Evolutionary conservation across 2,329 filamentous ascomycete genomes (phyloP).

Genomic region (Xylariaceae sp.): DNA sequence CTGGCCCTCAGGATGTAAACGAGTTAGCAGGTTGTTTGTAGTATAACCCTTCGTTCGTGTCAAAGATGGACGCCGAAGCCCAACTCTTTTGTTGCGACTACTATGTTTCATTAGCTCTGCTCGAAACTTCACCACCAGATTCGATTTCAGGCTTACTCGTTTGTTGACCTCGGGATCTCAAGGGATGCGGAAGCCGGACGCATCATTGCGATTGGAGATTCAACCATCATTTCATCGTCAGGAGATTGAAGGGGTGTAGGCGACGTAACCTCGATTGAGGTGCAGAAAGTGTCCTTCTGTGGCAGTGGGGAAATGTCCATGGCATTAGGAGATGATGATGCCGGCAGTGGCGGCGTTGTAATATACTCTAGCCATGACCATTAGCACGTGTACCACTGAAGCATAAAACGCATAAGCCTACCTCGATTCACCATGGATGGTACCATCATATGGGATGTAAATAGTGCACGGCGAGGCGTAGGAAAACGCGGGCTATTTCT

Average conservation of each 20-base stretch:
- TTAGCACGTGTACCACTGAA: slow-evolving; percentile 12
- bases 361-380: slow-evolving; percentile 63
- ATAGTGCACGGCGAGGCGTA: slow-evolving; percentile 83
- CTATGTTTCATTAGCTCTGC: slow-evolving; percentile 48
- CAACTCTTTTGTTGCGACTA: slow-evolving; percentile 66
- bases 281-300: slow-evolving; percentile 76
- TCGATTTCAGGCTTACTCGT: slow-evolving; percentile 55
- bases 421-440: slow-evolving; percentile 58
- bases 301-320: slow-evolving; percentile 96
- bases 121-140: neutral
- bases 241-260: slow-evolving; percentile 66
- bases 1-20: slow-evolving; percentile 66
- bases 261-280: slow-evolving; percentile 71
- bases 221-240: slow-evolving; percentile 57
- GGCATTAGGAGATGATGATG: slow-evolving; percentile 83
- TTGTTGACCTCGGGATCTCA: slow-evolving; percentile 55
- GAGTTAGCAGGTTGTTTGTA: slow-evolving; percentile 67
- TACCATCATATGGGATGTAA: slow-evolving; percentile 73
- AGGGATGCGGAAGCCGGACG: slow-evolving; percentile 50
- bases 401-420: slow-evolving; percentile 49
- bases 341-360: slow-evolving; percentile 80
- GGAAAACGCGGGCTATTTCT: slow-evolving; percentile 74
- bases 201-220: slow-evolving; percentile 59
- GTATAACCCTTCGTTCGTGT: slow-evolving; percentile 76
- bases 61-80: slow-evolving; percentile 75